phyloP scores from a whole-genome alignment of 345 rosid genomes.

The Lepidium sativum region DNA sequence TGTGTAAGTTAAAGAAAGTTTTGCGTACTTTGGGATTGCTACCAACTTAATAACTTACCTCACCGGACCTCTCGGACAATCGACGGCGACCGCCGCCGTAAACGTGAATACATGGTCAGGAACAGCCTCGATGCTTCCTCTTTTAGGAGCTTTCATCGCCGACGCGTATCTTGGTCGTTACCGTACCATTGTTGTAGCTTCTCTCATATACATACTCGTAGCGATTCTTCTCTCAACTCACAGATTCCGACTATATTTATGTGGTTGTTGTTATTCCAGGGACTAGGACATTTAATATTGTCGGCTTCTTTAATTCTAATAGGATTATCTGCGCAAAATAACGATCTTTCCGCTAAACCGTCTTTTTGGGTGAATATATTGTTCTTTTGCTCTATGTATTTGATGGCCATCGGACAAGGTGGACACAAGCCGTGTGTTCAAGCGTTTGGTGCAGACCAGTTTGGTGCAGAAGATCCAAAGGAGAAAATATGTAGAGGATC shows the following conservation, averaged over 20 bases:
- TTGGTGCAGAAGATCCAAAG: slow-evolving; percentile 18
- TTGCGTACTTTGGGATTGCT: slow-evolving; percentile 38
- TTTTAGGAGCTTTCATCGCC: slow-evolving; percentile 41
- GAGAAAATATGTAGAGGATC: slow-evolving; percentile 18
- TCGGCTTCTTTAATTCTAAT: slow-evolving; percentile 42
- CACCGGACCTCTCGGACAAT: slow-evolving; percentile 45
- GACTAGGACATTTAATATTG: slow-evolving; percentile 46
- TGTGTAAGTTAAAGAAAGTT: slow-evolving; percentile 46
- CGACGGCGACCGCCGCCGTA: slow-evolving; percentile 42
- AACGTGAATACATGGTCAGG: slow-evolving; percentile 49
- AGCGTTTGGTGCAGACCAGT: slow-evolving; percentile 31
- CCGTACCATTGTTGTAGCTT: slow-evolving; percentile 37
- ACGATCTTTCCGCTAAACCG: neutral
- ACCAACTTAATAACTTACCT: slow-evolving; percentile 38
- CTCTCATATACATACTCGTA: slow-evolving; percentile 35
- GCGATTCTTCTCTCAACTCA: neutral
- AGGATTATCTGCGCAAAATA: slow-evolving; percentile 29
- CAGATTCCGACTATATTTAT: neutral
- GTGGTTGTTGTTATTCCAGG: slow-evolving; percentile 29
- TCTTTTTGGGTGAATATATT: slow-evolving; percentile 25
- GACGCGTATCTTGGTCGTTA: slow-evolving; percentile 50
- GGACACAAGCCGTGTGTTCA: slow-evolving; percentile 32
- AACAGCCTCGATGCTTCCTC: slow-evolving; percentile 33
- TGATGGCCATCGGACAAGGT: slow-evolving; percentile 26
- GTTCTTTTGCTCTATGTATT: slow-evolving; percentile 25